Percentiles rank a stretch among this genome's conserved stretches.
Evolutionary conservation across 768 basidiomycete species (phyloP).

Genomic region (Phlebiopsis gigantea): DNA sequence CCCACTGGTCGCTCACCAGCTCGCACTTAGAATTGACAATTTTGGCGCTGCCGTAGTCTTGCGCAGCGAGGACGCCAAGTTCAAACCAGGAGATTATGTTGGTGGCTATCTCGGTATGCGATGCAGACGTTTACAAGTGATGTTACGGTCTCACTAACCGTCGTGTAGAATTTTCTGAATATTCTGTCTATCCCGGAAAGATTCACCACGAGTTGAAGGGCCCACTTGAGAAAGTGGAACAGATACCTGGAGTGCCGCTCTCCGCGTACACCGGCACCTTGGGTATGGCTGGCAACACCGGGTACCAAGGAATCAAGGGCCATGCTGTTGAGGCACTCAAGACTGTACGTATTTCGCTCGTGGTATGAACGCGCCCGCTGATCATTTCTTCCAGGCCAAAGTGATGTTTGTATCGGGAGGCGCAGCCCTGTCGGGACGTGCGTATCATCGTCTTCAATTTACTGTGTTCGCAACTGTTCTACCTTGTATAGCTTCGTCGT

Average conservation of each 20-base stretch:
- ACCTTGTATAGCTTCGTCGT: conserved; percentile 24
- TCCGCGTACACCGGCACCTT: conserved; percentile 5
- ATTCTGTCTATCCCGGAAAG: conserved; percentile 3
- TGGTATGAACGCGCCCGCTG: background rate
- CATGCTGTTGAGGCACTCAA: conserved; percentile 26
- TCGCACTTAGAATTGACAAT: conserved; percentile 7
- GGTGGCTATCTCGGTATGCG: conserved; percentile 2
- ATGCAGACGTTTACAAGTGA: background rate
- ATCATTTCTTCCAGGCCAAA: background rate
- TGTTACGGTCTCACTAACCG: background rate
- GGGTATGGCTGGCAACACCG: conserved; percentile 18
- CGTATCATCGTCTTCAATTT: conserved; percentile 13
- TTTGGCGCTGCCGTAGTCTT: conserved; percentile 8
- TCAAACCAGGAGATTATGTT: conserved; percentile 6
- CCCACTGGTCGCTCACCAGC: background rate
- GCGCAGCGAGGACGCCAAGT: conserved; percentile 11
- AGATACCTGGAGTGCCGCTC: background rate
- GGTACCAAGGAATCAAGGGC: conserved; percentile 33
- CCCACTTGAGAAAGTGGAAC: conserved; percentile 3
- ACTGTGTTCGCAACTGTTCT: background rate
- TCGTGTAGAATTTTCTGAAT: conserved; percentile 7
- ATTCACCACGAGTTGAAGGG: background rate
- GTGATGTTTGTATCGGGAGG: conserved; percentile 39
- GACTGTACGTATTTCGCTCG: conserved; percentile 25
- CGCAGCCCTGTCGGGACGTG: conserved; percentile 56